Evolutionary conservation across 163 green algal species (phyloP).

Genomic region (Chloroidium sp.): DNA sequence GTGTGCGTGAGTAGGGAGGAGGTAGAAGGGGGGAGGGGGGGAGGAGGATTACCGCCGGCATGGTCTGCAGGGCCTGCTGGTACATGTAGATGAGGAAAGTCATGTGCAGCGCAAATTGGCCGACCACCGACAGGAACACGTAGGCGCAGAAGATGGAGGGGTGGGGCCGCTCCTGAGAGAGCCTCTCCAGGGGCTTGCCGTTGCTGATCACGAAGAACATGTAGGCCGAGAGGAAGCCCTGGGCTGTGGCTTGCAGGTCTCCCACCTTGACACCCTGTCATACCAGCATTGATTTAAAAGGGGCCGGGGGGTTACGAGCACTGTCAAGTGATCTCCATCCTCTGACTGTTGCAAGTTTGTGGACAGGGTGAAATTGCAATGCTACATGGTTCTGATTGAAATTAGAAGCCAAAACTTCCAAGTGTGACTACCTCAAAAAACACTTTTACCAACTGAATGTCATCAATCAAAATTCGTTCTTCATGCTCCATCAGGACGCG

Average conservation of each 20-base stretch:
- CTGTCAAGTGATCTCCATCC: no score
- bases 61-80: conserved; percentile 32
- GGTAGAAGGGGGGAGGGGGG: no score
- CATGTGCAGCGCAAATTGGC: conserved; percentile 86
- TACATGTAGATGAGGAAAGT: conserved; percentile 72
- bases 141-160: conserved; percentile 87
- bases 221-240: conserved; percentile 70
- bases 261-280: conserved; percentile 89
- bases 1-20: no score
- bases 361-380: no score
- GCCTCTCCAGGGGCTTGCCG: conserved; percentile 68
- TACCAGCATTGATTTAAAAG: background rate
- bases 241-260: conserved; percentile 86
- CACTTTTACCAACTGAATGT: no score
- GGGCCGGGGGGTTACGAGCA: background rate
- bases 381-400: no score
- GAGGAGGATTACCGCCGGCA: conserved; percentile 23
- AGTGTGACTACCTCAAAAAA: no score
- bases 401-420: no score
- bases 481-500: no score
- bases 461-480: no score
- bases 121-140: conserved; percentile 81
- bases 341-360: no score
- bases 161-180: conserved; percentile 80
- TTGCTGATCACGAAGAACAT: conserved; percentile 96